A percentile compares a stretch with the other conserved stretches of the same genome.
Conservation (phyloP, 2,329 filamentous ascomycete species). For the Talaromyces sp. region DNA sequence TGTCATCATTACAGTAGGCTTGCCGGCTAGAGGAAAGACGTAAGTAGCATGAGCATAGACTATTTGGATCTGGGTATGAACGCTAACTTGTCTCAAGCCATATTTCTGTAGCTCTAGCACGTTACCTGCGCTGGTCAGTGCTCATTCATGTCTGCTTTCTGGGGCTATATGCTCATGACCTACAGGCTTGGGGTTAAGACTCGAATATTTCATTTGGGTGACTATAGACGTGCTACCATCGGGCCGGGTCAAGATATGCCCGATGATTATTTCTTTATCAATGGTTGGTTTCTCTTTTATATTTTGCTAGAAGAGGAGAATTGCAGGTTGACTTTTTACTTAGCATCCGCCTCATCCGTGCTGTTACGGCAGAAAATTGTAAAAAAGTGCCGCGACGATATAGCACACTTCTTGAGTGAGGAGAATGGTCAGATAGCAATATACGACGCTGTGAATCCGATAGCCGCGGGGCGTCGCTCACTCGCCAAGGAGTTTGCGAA, state of each 20-base stretch:
- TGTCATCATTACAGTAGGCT: slow-evolving; percentile 92
- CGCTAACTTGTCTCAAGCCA: slow-evolving; percentile 52
- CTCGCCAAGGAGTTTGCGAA: slow-evolving; percentile 97
- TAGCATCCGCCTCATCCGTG: slow-evolving; percentile 79
- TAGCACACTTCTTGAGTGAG: slow-evolving; percentile 91
- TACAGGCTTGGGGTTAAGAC: slow-evolving; percentile 90
- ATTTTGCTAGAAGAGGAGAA: background rate
- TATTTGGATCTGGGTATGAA: background rate
- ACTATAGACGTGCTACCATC: slow-evolving; percentile 89
- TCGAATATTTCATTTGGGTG: slow-evolving; percentile 92
- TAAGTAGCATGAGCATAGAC: slow-evolving; percentile 42
- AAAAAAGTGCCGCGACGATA: slow-evolving; percentile 94
- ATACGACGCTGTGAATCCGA: slow-evolving; percentile 95
- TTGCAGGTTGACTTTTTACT: background rate
- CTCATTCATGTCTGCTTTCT: background rate
- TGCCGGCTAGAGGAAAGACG: slow-evolving; percentile 94
- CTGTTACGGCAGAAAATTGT: slow-evolving; percentile 93
- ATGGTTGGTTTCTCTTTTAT: slow-evolving; percentile 48
- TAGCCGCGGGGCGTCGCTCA: slow-evolving; percentile 72
- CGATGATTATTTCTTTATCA: slow-evolving; percentile 95
- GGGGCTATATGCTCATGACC: background rate
- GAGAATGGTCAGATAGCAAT: slow-evolving; percentile 98
- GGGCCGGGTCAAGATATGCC: slow-evolving; percentile 79
- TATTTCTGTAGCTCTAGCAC: slow-evolving; percentile 89
- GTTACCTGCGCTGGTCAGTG: slow-evolving; percentile 80